Evolutionary conservation across 495 filamentous ascomycete species (phyloP), one percentile per base, ranked within the genome.

Genomic region (Penicillium fimorum): DNA sequence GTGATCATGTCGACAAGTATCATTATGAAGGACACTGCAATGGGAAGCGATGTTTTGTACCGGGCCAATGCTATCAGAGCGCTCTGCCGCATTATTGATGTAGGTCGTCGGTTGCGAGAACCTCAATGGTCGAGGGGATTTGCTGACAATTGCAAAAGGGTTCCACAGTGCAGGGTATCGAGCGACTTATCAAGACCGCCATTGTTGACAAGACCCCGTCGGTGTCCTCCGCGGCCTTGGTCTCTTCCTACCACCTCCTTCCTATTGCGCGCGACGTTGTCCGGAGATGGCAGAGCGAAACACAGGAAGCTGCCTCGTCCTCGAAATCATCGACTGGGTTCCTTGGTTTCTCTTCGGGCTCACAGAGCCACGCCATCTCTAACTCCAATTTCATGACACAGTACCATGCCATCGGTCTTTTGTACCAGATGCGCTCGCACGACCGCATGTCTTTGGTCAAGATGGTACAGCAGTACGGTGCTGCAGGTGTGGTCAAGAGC

Each of bases 1-100:
- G 92, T 96, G 56, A 99, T 99, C 63, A 97, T 99, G 94, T 93
- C 96, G 50, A 99, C 94, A 22, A 92, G 89, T 75, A 96, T 91
- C 64, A 96, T 99, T 59, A 99, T 99, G 93, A 99, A 99, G 79
- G 94, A 99, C 70, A 96, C 93, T 7, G 91, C 92, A 52, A 91
- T 94, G 61, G 91, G 91, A 58, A 96, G 91, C 66, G 95, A 97
- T 66, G 89, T 93, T 43, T 82, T 99, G 46, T 99, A 96, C 75
- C 84, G 93, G 59, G 91, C 94, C 20, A 99, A 99, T 81, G 94
- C 94, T 50, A 97, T 99, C 68, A 83, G 94, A 55, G 92, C 94
- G 41, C 80, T 99, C 58, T 97, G 92, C 77, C 86, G 94, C 58
- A 96, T 99, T 65, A 97, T 97, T 65, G 94, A 99, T 82, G 95